Conservation (phyloP, 2,329 filamentous ascomycete genomes). For the Botrytis paeoniae region DNA sequence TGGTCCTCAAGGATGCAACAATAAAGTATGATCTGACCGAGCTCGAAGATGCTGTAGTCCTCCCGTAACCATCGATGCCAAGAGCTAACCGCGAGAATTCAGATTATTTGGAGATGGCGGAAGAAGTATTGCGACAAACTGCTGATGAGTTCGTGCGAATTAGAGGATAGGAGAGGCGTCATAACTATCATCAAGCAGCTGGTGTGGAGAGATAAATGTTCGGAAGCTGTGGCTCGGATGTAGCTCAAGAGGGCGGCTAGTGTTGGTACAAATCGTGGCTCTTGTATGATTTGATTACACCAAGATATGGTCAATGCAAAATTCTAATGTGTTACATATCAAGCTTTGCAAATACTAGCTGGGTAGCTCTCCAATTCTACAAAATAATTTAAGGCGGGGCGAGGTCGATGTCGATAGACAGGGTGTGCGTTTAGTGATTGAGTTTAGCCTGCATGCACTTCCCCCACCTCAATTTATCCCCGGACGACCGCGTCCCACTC, state of each 20-base stretch:
- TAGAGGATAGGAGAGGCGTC: background rate
- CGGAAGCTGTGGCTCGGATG: background rate
- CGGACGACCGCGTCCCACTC: background rate
- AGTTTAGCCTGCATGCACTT: constrained; percentile 1
- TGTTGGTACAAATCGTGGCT: background rate
- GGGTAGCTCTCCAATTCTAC: background rate
- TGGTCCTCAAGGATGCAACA: too few relatives aligned
- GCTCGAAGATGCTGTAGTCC: background rate
- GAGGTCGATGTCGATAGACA: background rate
- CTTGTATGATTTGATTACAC: background rate
- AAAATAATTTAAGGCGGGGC: background rate
- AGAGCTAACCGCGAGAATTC: background rate
- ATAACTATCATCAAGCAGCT: background rate
- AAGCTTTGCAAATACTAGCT: background rate
- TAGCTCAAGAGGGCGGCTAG: too few relatives aligned
- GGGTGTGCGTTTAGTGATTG: background rate
- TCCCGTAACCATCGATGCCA: background rate
- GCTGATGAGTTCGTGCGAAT: background rate
- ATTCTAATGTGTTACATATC: background rate
- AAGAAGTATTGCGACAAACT: background rate
- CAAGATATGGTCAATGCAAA: background rate
- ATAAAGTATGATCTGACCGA: background rate
- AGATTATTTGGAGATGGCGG: background rate
- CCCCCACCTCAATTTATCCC: background rate
- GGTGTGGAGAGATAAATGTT: background rate